These are phyloP conservation scores for Neopestalotiopsis sp. DNA, from an alignment of 2,329 filamentous ascomycete genomes.

Conservation along the genomic window DNA sequence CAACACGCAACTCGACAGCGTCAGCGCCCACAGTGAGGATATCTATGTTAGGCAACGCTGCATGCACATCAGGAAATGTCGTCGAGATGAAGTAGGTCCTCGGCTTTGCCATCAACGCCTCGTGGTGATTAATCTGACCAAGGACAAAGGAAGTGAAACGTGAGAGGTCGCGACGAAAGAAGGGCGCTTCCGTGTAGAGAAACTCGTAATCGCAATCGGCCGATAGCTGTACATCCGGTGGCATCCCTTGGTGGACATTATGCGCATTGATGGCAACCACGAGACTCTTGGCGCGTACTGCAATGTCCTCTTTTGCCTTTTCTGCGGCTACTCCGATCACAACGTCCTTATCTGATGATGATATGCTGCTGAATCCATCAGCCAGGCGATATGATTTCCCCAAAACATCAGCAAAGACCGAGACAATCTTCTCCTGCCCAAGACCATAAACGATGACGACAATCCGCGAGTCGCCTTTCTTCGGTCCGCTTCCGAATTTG, in stretches of 20 bases:
- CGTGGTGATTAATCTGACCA: slow-evolving; percentile 80
- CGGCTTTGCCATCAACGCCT: slow-evolving; percentile 76
- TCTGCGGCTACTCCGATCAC: slow-evolving; percentile 70
- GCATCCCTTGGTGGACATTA: slow-evolving; percentile 73
- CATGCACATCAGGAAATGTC: slow-evolving; percentile 84
- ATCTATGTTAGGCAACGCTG: slow-evolving; percentile 82
- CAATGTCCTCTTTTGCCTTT: slow-evolving; percentile 62
- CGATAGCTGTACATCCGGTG: slow-evolving; percentile 70
- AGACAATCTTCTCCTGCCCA: slow-evolving; percentile 76
- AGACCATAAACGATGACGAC: slow-evolving; percentile 72
- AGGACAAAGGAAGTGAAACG: slow-evolving; percentile 81
- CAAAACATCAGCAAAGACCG: slow-evolving; percentile 77
- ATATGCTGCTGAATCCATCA: slow-evolving; percentile 58
- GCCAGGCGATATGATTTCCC: slow-evolving; percentile 73
- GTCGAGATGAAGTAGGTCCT: slow-evolving; percentile 87
- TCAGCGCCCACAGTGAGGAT: slow-evolving; percentile 88
- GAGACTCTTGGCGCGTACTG: slow-evolving; percentile 60
- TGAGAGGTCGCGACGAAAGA: slow-evolving; percentile 76
- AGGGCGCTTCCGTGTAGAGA: slow-evolving; percentile 75
- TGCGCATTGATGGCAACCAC: slow-evolving; percentile 78
- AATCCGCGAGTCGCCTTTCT: slow-evolving; percentile 61
- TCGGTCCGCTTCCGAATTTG: slow-evolving; percentile 51
- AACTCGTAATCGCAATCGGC: slow-evolving; percentile 84
- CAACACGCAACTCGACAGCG: slow-evolving; percentile 83
- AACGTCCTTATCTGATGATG: slow-evolving; percentile 61